phyloP scores from a whole-genome alignment of 2,329 filamentous ascomycete genomes.

The Aspergillus alliaceus region DNA sequence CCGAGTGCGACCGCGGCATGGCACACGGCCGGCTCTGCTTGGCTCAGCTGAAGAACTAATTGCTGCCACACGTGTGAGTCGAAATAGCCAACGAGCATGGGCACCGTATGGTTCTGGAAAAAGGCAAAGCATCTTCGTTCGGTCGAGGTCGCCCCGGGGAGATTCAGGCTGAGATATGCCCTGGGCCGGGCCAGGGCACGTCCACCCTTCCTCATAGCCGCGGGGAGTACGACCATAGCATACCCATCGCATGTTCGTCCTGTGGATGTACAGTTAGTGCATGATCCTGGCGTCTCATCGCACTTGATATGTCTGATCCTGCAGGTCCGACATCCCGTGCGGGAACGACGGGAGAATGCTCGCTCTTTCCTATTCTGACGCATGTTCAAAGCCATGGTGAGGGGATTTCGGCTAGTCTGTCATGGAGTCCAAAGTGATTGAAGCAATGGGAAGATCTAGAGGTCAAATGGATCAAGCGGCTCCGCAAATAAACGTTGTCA shows the following conservation, averaged over 20 bases:
- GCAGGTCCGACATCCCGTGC: no score
- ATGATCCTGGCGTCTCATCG: conserved; percentile 36
- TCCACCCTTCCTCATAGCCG: background rate
- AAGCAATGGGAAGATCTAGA: no score
- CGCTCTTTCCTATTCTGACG: no score
- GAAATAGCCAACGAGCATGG: conserved; percentile 14
- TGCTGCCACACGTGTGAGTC: conserved; percentile 12
- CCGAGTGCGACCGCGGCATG: conserved; percentile 8
- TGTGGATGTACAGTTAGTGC: conserved; percentile 35
- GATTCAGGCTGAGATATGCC: background rate
- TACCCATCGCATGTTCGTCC: conserved; percentile 43
- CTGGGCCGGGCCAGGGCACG: background rate
- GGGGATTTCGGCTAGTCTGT: no score
- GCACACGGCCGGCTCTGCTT: conserved; percentile 9
- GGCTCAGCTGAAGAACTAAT: background rate
- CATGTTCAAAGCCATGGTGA: no score
- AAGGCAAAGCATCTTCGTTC: conserved; percentile 20
- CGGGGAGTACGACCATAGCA: conserved; percentile 16
- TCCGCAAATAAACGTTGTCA: no score
- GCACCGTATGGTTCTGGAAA: conserved; percentile 16
- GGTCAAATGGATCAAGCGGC: no score
- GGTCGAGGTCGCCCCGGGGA: conserved; percentile 9
- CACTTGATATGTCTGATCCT: conserved; percentile 20
- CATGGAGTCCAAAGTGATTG: no score
- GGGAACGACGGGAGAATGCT: no score